Base-by-base conservation (phyloP, 2,329 filamentous ascomycete genomes). In the Talaromyces sp. region DNA sequence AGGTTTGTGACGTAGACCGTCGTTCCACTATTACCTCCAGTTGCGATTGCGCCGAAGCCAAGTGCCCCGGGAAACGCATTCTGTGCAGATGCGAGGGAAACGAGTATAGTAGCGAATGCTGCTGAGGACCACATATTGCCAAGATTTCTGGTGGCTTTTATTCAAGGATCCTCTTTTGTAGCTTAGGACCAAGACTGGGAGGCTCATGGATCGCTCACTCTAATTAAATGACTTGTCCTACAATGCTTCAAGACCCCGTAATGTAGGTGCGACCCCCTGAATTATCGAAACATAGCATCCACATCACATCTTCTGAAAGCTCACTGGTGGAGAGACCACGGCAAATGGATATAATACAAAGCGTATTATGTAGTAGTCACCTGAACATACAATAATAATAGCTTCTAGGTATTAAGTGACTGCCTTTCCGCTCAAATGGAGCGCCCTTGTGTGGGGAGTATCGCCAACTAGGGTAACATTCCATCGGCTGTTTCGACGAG, bases 1-100 rank as follows among this genome's bases (percentile, higher is more conserved):
- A 83, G 70, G 64, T 80, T 83, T 16, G 77, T 79, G 9, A 83
- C 80, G 50, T 81, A 75, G 68, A 82, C 82, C 25, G 81, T 78
- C 3, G 73, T 76, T 33, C 81, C 81, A 18, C 75, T 74, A 44
- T 80, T 76, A 7, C 81, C 81, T 31, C 81, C 80, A 5, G 77
- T 72, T 3, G 81, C 79, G 52, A 80, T 73, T 56, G 76, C 75
- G 12, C 81, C 81, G 64, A 83, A 81, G 11, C 81, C 80, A 71
- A 82, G 80, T 9, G 81, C 81, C 21, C 81, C 80, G 2, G 80
- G 80, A 66, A 83, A 83, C 42, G 81, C 81, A 33, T 68, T 56
- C 21, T 72, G 66, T 35, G 69, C 69, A 11, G 62, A 64, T 8
- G 62, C 60, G 21, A 65, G 40, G 1, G 25, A 61, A 14, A 52